Evolutionary conservation across 1,139 yeast species (phyloP), one percentile per base, ranked within the genome.

Genomic region (Saccharomyces pastorianus): DNA sequence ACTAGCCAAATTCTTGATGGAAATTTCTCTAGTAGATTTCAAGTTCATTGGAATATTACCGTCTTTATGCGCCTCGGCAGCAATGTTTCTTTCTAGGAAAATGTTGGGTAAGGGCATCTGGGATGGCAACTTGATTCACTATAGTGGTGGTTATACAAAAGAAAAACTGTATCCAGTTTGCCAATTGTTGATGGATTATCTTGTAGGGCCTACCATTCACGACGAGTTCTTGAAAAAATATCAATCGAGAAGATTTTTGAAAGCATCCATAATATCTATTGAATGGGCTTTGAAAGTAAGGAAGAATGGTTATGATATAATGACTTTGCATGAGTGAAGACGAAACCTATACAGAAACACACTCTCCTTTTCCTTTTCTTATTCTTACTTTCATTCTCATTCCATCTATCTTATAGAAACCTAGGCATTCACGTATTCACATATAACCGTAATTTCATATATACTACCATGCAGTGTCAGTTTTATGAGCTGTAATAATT

Each of bases 151-250:
- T n/a, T 89, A 88, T 71, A 79, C 83, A 38, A 84, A 83, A 56
- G 78, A 75, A 44, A 89, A 85, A 61, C 75, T 93, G 74, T 76
- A 76, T 61, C 84, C 84, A 46, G 82, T 88, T 59, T 80, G 86
- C 52, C 83, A 82, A 58, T 75, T 84, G 71, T 80, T 91, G 62
- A 77, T 87, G 64, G 86, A 84, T 66, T 90, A 87, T 70, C 76
- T 91, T 59, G 80, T 83, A 48, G 77, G 83, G 46, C 95, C 95
- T 14, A 88, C 88, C 48, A 82, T 81, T 56, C 96, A 90, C 70
- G 95, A 88, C 65, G 96, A 89, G 65, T 87, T 90, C 64, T 88
- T 88, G 75, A 87, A 87, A 67, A 93, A 93, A 72, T 91, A 91
- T 69, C 91, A 96, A 44, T 82, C 91, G 41, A 83, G 89, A 66